phyloP scores from a whole-genome alignment of 2,329 filamentous ascomycete genomes.

The Exophiala sideris region DNA sequence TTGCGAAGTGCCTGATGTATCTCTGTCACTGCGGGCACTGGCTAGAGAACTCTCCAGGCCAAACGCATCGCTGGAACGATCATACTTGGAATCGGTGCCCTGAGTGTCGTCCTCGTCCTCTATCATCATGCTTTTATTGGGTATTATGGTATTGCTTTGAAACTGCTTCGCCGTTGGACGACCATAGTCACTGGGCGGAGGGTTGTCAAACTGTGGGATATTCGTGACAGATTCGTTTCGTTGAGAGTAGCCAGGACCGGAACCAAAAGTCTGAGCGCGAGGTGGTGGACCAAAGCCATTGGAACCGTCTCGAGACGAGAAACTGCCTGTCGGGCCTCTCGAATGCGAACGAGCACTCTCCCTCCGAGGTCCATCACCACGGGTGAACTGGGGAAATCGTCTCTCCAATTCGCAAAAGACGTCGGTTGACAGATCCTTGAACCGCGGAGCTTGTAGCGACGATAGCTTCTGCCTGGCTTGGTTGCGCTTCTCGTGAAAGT shows the following conservation, averaged over 20 bases:
- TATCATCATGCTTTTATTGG: conserved; percentile 96
- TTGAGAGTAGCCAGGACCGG: conserved; percentile 15
- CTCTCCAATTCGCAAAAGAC: conserved; percentile 94
- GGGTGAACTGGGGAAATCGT: conserved; percentile 77
- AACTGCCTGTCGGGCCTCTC: conserved; percentile 59
- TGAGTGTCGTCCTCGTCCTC: conserved; percentile 81
- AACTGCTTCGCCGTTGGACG: conserved; percentile 83
- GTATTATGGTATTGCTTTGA: conserved; percentile 92
- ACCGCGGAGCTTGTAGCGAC: conserved; percentile 79
- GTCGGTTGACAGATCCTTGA: conserved; percentile 88
- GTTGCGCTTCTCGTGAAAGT: conserved; percentile 95
- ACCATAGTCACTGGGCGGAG: conserved; percentile 57
- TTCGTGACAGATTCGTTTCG: conserved; percentile 15
- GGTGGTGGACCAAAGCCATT: conserved; percentile 36
- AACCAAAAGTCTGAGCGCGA: conserved; percentile 24
- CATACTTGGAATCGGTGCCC: conserved; percentile 55
- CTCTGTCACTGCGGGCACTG: conserved; percentile 41
- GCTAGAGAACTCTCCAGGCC: conserved; percentile 51
- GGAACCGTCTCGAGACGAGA: conserved; percentile 38
- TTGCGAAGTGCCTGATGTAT: conserved; percentile 48
- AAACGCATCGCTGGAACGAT: conserved; percentile 62
- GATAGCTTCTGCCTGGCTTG: conserved; percentile 95
- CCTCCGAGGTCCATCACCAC: conserved; percentile 63
- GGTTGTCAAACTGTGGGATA: conserved; percentile 21
- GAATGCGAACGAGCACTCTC: conserved; percentile 63